These are phyloP conservation scores for Aeminium ludgeri DNA, from an alignment of 495 filamentous ascomycete genomes.

Conservation along the genomic window DNA sequence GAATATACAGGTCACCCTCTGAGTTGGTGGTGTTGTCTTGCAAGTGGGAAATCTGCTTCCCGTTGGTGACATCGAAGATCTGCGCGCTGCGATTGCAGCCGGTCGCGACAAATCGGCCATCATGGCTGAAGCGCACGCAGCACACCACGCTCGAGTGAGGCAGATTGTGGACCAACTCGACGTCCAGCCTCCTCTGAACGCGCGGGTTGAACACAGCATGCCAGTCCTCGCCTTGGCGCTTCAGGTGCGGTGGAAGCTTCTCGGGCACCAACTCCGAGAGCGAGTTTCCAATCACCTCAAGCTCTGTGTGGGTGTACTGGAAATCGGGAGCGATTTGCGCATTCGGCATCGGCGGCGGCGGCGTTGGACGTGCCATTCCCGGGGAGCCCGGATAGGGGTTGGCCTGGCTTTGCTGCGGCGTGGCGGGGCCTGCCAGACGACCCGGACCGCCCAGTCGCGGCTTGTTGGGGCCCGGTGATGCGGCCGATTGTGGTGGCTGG, in stretches of 20 bases:
- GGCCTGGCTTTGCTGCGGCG: slow-evolving; percentile 73
- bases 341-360: slow-evolving; percentile 41
- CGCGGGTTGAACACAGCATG: slow-evolving; percentile 28
- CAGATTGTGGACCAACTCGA: slow-evolving; percentile 27
- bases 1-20: slow-evolving; percentile 29
- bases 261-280: slow-evolving; percentile 80
- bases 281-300: slow-evolving; percentile 47
- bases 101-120: slow-evolving; percentile 27
- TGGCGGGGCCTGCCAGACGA: slow-evolving; percentile 45
- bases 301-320: slow-evolving; percentile 26
- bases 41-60: slow-evolving; percentile 23
- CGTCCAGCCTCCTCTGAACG: slow-evolving; percentile 23
- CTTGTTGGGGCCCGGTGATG: slow-evolving; percentile 72
- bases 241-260: slow-evolving; percentile 56
- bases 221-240: slow-evolving; percentile 27
- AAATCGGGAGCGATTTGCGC: slow-evolving; percentile 17
- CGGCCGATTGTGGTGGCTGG: slow-evolving; percentile 64
- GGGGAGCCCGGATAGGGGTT: slow-evolving; percentile 84
- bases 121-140: slow-evolving; percentile 29
- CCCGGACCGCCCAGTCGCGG: slow-evolving; percentile 26
- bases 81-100: slow-evolving; percentile 29
- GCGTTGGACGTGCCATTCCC: slow-evolving; percentile 58
- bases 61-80: slow-evolving; percentile 27
- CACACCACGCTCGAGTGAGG: slow-evolving; percentile 28
- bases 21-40: slow-evolving; percentile 21